These are phyloP conservation scores for Dendrocalamus latiflorus DNA, from an alignment of 202 grass and related monocot genomes.

Conservation along the genomic window DNA sequence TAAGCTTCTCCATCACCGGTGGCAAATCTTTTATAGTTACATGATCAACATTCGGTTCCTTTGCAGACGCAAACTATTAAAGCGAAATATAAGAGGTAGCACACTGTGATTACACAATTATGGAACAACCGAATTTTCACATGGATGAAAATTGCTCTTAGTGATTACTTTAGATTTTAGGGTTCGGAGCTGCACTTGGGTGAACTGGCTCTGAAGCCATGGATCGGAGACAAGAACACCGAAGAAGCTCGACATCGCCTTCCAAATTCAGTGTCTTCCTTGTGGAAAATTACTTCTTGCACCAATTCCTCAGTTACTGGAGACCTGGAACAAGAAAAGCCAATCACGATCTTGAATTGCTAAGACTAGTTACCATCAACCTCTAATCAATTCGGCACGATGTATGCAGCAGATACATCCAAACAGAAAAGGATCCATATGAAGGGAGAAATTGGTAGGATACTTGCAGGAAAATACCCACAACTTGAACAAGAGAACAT, in stretches of 20 bases:
- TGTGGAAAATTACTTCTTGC: not conserved
- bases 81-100: not conserved
- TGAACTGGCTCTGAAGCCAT: constrained; percentile 84
- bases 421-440: not conserved
- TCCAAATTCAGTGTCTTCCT: not conserved
- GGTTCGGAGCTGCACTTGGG: constrained; percentile 77
- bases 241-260: constrained; percentile 66
- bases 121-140: not conserved
- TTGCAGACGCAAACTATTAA: constrained; percentile 42
- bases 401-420: not conserved
- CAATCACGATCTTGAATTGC: not conserved
- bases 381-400: not conserved
- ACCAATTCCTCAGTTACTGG: not conserved
- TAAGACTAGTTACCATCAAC: not conserved
- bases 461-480: not conserved
- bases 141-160: not conserved
- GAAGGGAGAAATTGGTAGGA: not conserved
- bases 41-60: constrained; percentile 38
- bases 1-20: constrained; percentile 67
- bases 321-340: not conserved
- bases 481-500: not conserved
- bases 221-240: constrained; percentile 78
- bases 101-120: not conserved
- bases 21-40: constrained; percentile 68
- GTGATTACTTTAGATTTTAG: constrained; percentile 61